A percentile compares a stretch with the other conserved stretches of the same genome.
These are phyloP conservation scores for Ulota crispa DNA, from an alignment of 225 moss, liverwort and hornwort genomes.

Conservation along the genomic window DNA sequence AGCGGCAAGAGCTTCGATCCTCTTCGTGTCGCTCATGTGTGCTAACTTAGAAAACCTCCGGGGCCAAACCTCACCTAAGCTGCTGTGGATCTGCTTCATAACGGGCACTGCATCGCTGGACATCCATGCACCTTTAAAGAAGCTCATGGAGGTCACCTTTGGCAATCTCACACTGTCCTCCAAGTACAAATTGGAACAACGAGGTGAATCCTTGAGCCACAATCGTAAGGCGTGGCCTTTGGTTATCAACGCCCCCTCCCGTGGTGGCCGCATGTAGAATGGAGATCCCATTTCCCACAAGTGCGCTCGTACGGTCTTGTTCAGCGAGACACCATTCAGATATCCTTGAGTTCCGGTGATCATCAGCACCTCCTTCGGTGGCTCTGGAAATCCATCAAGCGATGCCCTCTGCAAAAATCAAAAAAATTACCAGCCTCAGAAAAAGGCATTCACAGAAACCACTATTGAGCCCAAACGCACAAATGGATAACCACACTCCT, in stretches of 20 bases:
- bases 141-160: constrained; percentile 69
- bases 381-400: constrained; percentile 63
- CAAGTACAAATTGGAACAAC: constrained; percentile 73
- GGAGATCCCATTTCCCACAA: constrained; percentile 99
- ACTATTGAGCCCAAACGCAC: background rate
- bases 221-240: constrained; percentile 78
- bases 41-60: constrained; percentile 73
- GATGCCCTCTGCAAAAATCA: constrained; percentile 62
- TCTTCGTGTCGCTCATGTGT: constrained; percentile 59
- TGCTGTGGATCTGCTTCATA: constrained; percentile 79
- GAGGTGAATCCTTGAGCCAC: constrained; percentile 95
- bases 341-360: constrained; percentile 78
- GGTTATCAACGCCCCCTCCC: constrained; percentile 72
- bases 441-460: background rate
- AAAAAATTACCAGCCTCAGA: constrained; percentile 2
- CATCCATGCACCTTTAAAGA: constrained; percentile 81
- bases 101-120: constrained; percentile 71
- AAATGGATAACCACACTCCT: background rate
- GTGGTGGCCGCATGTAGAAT: constrained; percentile 72
- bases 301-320: constrained; percentile 79
- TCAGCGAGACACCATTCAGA: constrained; percentile 67
- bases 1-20: constrained; percentile 62
- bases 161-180: constrained; percentile 59
- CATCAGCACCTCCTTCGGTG: constrained; percentile 72
- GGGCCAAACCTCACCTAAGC: constrained; percentile 71